These are phyloP conservation scores for Globisporangium parvum DNA, from an alignment of 352 stramenopile genomes.

Conservation along the genomic window DNA sequence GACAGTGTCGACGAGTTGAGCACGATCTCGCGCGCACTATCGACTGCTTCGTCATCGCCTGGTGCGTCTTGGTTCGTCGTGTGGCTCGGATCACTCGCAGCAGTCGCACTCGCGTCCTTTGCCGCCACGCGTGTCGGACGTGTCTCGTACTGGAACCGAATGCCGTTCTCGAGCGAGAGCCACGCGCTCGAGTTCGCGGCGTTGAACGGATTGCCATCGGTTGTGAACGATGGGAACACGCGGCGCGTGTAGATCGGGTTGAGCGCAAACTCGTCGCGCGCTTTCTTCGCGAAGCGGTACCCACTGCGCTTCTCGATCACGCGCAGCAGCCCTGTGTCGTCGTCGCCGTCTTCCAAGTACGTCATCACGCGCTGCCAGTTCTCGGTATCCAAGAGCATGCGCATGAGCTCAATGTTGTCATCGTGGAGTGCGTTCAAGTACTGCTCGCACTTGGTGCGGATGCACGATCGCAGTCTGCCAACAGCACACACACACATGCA, in stretches of 20 bases:
- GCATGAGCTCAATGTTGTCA: conserved; percentile 74
- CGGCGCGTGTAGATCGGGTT: conserved; percentile 62
- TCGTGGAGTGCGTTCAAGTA: conserved; percentile 76
- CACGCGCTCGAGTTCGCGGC: conserved; percentile 41
- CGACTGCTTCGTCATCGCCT: not conserved
- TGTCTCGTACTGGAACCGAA: conserved; percentile 39
- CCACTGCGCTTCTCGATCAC: conserved; percentile 79
- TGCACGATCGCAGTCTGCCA: conserved; percentile 47
- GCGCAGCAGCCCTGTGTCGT: conserved; percentile 39
- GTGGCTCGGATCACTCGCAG: not conserved
- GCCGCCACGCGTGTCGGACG: conserved; percentile 2
- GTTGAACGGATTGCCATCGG: conserved; percentile 59
- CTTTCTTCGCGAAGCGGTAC: conserved; percentile 53
- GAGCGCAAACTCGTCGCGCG: conserved; percentile 28
- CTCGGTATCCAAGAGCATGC: conserved; percentile 83
- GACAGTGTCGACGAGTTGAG: conserved; percentile 67
- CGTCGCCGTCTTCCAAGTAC: conserved; percentile 35
- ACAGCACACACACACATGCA: not conserved
- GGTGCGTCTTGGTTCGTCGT: not conserved
- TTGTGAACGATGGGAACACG: conserved; percentile 61
- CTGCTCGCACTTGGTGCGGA: conserved; percentile 77
- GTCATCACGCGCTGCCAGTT: conserved; percentile 74
- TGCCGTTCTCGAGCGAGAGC: conserved; percentile 52
- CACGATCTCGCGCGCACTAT: conserved; percentile 47
- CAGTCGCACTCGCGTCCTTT: not conserved